phyloP scores from a whole-genome alignment of 2,329 filamentous ascomycete genomes.

The Aureobasidium sp. region DNA sequence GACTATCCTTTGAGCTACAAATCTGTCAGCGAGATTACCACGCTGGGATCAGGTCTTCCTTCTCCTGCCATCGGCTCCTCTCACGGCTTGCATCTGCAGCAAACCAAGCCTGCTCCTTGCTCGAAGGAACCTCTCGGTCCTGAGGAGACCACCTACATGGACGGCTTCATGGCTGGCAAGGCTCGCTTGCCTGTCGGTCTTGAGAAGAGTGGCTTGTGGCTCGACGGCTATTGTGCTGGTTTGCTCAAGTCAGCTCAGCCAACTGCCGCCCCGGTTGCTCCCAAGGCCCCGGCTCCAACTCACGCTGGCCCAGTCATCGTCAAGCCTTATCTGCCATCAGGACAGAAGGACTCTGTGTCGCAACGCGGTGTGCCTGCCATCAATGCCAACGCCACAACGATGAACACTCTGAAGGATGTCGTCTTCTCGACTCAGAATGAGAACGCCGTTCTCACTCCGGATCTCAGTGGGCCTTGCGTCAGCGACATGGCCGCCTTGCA shows the following conservation, averaged over 20 bases:
- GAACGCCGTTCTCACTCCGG: slow-evolving; percentile 27
- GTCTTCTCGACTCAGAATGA: slow-evolving; percentile 28
- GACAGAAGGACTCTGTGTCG: background rate
- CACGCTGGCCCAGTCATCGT: background rate
- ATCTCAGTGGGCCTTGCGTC: slow-evolving; percentile 23
- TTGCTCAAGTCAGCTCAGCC: slow-evolving; percentile 23
- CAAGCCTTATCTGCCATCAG: background rate
- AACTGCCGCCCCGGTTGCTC: background rate
- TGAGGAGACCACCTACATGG: slow-evolving; percentile 22
- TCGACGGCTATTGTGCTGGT: slow-evolving; percentile 31
- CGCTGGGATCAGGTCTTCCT: background rate
- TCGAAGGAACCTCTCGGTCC: background rate
- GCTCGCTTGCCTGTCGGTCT: slow-evolving; percentile 23
- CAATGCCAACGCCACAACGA: slow-evolving; percentile 21
- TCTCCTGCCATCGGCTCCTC: background rate
- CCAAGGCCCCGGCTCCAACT: background rate
- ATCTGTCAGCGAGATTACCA: slow-evolving; percentile 8
- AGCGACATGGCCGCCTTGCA: slow-evolving; percentile 21
- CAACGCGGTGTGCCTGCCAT: slow-evolving; percentile 16
- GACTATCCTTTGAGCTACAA: slow-evolving; percentile 3
- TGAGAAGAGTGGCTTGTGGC: slow-evolving; percentile 24
- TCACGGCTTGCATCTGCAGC: background rate
- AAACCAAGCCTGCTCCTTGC: background rate
- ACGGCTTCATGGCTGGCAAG: slow-evolving; percentile 29
- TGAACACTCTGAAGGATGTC: slow-evolving; percentile 28